These are phyloP conservation scores for Verticillium dahliae DNA, from an alignment of 2,329 filamentous ascomycete species.

Conservation along the genomic window DNA sequence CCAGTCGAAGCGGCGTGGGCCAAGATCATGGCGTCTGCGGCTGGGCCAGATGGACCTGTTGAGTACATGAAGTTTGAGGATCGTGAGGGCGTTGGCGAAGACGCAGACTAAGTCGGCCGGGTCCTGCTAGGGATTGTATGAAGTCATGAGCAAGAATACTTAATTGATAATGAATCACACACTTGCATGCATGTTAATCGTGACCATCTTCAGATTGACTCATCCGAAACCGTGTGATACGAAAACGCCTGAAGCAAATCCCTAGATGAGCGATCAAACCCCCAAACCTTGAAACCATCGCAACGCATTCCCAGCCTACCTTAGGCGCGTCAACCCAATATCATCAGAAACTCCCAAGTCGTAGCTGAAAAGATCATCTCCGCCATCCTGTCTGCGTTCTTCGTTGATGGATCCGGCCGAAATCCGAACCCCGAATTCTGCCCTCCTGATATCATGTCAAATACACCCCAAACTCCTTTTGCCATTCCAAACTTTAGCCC, in stretches of 20 bases:
- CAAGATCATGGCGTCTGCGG: slow-evolving; percentile 47
- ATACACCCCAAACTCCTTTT: too few relatives aligned
- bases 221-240: not conserved
- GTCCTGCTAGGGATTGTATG: slow-evolving; percentile 23
- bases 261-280: not conserved
- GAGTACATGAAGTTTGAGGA: slow-evolving; percentile 77
- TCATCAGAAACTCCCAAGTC: not conserved
- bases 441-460: too few relatives aligned
- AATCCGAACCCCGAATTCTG: too few relatives aligned
- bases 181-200: not conserved
- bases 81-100: slow-evolving; percentile 54
- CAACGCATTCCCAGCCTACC: not conserved
- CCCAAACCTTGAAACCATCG: not conserved
- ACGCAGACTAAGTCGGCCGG: slow-evolving; percentile 21
- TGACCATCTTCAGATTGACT: not conserved
- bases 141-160: slow-evolving; percentile 22
- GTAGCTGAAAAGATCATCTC: slow-evolving; percentile 2
- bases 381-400: not conserved
- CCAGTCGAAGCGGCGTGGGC: slow-evolving; percentile 67
- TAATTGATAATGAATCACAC: not conserved
- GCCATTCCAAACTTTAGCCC: too few relatives aligned
- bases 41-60: slow-evolving; percentile 28
- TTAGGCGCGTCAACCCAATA: not conserved
- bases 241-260: not conserved
- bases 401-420: too few relatives aligned